phyloP scores from a whole-genome alignment of 2,329 filamentous ascomycete genomes.

The Penicillium sp. region DNA sequence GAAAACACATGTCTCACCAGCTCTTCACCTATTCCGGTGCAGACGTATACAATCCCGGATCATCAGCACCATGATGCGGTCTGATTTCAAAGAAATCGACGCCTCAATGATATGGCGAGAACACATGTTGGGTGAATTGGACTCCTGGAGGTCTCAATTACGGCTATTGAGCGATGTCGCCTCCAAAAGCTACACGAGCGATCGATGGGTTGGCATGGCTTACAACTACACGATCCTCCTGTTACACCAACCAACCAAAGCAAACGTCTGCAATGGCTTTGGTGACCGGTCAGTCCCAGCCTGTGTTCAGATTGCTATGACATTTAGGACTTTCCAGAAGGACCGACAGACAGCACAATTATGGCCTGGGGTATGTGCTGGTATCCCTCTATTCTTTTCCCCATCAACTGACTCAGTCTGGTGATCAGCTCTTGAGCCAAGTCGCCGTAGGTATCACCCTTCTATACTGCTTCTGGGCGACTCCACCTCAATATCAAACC shows the following conservation, averaged over 20 bases:
- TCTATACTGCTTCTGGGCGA: conserved; percentile 16
- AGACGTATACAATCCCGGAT: conserved; percentile 14
- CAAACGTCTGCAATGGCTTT: conserved; percentile 5
- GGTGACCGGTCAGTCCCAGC: conserved; percentile 9
- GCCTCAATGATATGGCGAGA: conserved; percentile 8
- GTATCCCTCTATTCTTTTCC: background rate
- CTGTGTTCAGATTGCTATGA: conserved; percentile 9
- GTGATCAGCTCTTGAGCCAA: conserved; percentile 12
- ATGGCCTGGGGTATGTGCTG: conserved; percentile 12
- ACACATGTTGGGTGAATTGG: conserved; percentile 12
- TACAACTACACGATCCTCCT: conserved; percentile 14
- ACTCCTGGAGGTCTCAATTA: conserved; percentile 12
- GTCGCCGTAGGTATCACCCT: conserved; percentile 12
- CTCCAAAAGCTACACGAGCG: conserved; percentile 11
- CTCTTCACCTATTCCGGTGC: conserved; percentile 12
- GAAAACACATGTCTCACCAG: conserved; percentile 13
- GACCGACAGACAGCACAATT: conserved; percentile 14
- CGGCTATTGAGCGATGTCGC: conserved; percentile 9
- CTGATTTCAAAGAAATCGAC: conserved; percentile 9
- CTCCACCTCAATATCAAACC: conserved; percentile 4
- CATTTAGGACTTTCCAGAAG: conserved; percentile 14
- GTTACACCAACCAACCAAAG: conserved; percentile 12
- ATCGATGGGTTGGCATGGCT: conserved; percentile 16
- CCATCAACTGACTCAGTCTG: background rate
- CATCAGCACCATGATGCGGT: conserved; percentile 12